These are phyloP conservation scores for Candida oleophila DNA, from an alignment of 805 yeast species.

Conservation along the genomic window DNA sequence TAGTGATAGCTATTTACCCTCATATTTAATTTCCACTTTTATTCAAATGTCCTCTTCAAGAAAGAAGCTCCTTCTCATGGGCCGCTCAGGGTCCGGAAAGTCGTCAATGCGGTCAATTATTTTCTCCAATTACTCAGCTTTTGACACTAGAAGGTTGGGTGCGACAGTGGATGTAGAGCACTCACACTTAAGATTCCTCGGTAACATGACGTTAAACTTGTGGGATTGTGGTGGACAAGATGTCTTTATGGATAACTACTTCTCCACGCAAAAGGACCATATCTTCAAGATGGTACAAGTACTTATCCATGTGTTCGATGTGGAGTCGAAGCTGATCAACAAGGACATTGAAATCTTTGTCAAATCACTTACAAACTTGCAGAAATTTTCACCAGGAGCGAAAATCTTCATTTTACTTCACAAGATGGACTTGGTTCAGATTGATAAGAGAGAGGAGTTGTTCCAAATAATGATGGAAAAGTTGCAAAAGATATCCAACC, in stretches of 20 bases:
- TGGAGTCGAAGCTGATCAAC: conserved; percentile 85
- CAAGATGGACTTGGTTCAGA: conserved; percentile 93
- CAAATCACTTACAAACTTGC: conserved; percentile 76
- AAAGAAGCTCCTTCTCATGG: conserved; percentile 54
- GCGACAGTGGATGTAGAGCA: conserved; percentile 99
- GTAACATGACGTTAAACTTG: conserved; percentile 89
- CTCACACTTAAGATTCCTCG: conserved; percentile 86
- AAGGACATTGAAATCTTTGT: conserved; percentile 92
- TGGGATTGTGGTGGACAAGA: conserved; percentile 99
- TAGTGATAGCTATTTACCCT: not conserved
- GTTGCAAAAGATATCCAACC: conserved; percentile 70
- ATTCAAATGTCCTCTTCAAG: conserved; percentile 21
- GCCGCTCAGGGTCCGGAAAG: conserved; percentile 96
- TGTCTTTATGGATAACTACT: conserved; percentile 91
- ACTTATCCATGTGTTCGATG: conserved; percentile 93
- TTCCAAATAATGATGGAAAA: conserved; percentile 83
- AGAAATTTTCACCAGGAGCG: conserved; percentile 84
- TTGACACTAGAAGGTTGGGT: conserved; percentile 91
- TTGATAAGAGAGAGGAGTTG: conserved; percentile 79
- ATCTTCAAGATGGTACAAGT: conserved; percentile 96
- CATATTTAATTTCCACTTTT: not conserved
- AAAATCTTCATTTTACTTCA: conserved; percentile 89
- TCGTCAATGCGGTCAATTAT: conserved; percentile 97
- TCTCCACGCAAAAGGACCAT: conserved; percentile 84
- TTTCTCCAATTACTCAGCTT: conserved; percentile 93